Evolutionary conservation across 306 rosid species (phyloP).

Genomic region (Arachis stenosperma): DNA sequence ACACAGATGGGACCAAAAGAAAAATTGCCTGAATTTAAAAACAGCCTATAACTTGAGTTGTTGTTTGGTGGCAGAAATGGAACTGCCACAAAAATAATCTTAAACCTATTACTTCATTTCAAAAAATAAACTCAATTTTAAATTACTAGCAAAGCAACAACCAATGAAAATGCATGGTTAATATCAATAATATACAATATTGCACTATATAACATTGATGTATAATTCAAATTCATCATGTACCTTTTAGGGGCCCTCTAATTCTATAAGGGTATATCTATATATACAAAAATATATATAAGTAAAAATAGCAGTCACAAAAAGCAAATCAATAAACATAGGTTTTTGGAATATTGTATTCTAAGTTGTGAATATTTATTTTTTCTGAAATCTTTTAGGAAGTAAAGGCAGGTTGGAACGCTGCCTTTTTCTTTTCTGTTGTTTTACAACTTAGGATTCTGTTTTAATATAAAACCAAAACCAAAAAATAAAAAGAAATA

Average conservation of each 20-base stretch:
- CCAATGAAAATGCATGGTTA: too few species aligned
- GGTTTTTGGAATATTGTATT: conserved; percentile 1
- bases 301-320: background rate
- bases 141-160: too few species aligned
- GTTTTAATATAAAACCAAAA: conserved; percentile 6
- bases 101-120: background rate
- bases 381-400: conserved; percentile 25
- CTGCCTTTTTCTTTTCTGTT: conserved; percentile 31
- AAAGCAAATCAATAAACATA: conserved; percentile 4
- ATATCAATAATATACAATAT: too few species aligned
- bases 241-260: background rate
- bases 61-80: conserved; percentile 29
- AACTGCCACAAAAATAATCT: conserved; percentile 24
- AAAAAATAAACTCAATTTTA: background rate
- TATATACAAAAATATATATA: background rate
- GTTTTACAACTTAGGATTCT: conserved; percentile 50
- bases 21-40: conserved; percentile 10
- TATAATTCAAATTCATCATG: background rate
- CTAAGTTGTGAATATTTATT: background rate
- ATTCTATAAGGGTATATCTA: background rate
- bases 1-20: conserved; percentile 18
- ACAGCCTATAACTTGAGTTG: conserved; percentile 1
- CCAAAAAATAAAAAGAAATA: background rate
- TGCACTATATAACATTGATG: background rate
- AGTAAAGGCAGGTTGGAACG: conserved; percentile 31